phyloP scores from a whole-genome alignment of 2,329 filamentous ascomycete species.

The Chrysoporthe austroafricana region DNA sequence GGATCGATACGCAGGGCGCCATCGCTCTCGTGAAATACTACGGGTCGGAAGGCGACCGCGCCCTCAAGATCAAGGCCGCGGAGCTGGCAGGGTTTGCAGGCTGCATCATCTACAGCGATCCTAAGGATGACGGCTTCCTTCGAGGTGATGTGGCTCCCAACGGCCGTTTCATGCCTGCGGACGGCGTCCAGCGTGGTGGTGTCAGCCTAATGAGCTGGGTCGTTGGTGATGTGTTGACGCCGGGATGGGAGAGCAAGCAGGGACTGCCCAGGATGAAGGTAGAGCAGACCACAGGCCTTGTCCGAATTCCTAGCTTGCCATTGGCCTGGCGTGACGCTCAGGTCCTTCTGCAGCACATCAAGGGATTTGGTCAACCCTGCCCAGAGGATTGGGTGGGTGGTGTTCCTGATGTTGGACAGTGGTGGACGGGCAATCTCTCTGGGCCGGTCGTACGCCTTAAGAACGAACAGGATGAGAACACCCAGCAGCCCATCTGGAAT shows the following conservation, averaged over 20 bases:
- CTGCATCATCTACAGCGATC: conserved; percentile 92
- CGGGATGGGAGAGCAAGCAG: conserved; percentile 77
- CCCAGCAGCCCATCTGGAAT: conserved; percentile 88
- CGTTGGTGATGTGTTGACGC: conserved; percentile 88
- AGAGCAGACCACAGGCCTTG: conserved; percentile 72
- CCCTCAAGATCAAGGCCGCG: conserved; percentile 86
- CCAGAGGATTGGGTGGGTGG: conserved; percentile 76
- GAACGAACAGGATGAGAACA: conserved; percentile 84
- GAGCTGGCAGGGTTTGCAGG: conserved; percentile 84
- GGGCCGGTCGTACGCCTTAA: conserved; percentile 80
- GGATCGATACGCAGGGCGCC: conserved; percentile 74
- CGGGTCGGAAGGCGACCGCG: conserved; percentile 72
- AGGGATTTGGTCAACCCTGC: conserved; percentile 73
- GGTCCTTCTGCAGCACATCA: conserved; percentile 72
- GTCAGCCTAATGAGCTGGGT: conserved; percentile 84
- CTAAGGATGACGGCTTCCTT: conserved; percentile 78
- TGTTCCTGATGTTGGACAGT: conserved; percentile 74
- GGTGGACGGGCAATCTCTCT: conserved; percentile 80
- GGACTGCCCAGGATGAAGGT: conserved; percentile 66
- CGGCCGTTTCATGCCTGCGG: conserved; percentile 78
- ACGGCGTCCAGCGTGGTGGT: conserved; percentile 80
- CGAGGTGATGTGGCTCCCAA: conserved; percentile 74
- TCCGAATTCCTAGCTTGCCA: conserved; percentile 86
- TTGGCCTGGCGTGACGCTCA: conserved; percentile 89
- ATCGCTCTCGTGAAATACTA: conserved; percentile 85